A percentile compares a stretch with the other conserved stretches of the same genome.
Conservation (phyloP, 305 asterid species). For the Fraxinus xanthoxyloides region DNA sequence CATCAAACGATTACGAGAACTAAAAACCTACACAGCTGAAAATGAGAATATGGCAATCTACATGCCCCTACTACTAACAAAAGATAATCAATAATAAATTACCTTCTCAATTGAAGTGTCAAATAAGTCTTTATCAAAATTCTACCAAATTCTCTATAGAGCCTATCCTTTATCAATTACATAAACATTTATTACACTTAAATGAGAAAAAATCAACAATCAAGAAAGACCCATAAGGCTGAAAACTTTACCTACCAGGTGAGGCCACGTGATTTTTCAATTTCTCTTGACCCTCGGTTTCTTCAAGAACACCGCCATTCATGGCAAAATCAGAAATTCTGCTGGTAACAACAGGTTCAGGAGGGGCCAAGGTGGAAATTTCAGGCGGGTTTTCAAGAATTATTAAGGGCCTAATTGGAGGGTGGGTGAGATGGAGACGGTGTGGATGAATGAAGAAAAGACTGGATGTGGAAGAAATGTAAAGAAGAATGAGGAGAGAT, state of each 20-base stretch:
- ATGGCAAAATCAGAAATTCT: slow-evolving; percentile 15
- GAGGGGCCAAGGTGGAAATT: slow-evolving; percentile 20
- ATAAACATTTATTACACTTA: neutral
- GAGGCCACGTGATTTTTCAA: slow-evolving; percentile 9
- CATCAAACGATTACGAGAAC: neutral
- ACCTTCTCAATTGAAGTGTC: neutral
- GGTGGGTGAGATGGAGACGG: slow-evolving; percentile 33
- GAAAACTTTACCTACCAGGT: slow-evolving; percentile 32
- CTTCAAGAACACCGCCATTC: slow-evolving; percentile 17
- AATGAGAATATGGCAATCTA: neutral
- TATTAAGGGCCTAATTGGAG: slow-evolving; percentile 22
- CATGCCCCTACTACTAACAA: neutral
- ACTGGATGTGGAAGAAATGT: slow-evolving; percentile 64
- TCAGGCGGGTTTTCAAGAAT: slow-evolving; percentile 25
- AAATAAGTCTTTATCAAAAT: neutral
- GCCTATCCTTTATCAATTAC: neutral
- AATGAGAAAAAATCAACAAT: slow-evolving; percentile 4
- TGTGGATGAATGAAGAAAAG: slow-evolving; percentile 47
- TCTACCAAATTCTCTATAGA: neutral
- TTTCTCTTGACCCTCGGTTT: slow-evolving; percentile 17
- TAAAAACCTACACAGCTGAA: neutral
- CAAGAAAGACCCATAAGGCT: slow-evolving; percentile 12
- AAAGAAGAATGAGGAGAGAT: slow-evolving; percentile 57
- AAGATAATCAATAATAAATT: neutral
- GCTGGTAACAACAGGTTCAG: slow-evolving; percentile 11